Evolutionary conservation across 2,329 filamentous ascomycete species (phyloP).

Genomic region (Sporothrix variecibatus): DNA sequence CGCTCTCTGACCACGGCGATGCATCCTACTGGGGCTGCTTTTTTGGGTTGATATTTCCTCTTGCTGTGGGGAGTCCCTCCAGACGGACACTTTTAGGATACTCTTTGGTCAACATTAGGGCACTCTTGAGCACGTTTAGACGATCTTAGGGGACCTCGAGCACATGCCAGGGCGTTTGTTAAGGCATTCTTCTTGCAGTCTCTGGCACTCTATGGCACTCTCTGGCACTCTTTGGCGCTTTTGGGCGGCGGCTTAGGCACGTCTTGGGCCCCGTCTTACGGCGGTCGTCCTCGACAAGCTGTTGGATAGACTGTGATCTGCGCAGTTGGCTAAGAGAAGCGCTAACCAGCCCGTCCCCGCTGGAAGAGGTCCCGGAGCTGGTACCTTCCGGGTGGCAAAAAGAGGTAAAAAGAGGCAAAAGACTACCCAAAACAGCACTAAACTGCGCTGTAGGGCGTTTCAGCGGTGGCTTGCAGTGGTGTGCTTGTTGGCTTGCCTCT

Average conservation of each 20-base stretch:
- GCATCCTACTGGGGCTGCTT: neutral
- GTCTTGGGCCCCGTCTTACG: neutral
- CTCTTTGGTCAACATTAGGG: neutral
- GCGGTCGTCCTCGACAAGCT: no score
- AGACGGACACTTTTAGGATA: neutral
- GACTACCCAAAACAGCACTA: neutral
- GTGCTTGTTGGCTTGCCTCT: neutral
- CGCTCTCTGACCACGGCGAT: neutral
- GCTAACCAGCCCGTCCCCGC: neutral
- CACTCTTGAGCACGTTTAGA: neutral
- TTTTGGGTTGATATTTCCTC: neutral
- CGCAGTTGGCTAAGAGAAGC: neutral
- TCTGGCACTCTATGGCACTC: no score
- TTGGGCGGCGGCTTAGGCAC: neutral
- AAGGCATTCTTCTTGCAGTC: neutral
- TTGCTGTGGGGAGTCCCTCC: neutral
- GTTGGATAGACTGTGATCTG: neutral
- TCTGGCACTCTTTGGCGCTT: no score
- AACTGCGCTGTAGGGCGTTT: neutral
- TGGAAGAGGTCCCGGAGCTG: neutral
- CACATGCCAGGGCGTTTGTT: no score
- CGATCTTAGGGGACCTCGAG: neutral
- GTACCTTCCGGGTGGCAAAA: slow-evolving; percentile 4
- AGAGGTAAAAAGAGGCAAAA: neutral
- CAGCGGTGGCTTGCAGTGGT: neutral